Evolutionary conservation across 495 filamentous ascomycete genomes (phyloP), one percentile per base, ranked within the genome.

Genomic region (Annulohypoxylon moriforme): DNA sequence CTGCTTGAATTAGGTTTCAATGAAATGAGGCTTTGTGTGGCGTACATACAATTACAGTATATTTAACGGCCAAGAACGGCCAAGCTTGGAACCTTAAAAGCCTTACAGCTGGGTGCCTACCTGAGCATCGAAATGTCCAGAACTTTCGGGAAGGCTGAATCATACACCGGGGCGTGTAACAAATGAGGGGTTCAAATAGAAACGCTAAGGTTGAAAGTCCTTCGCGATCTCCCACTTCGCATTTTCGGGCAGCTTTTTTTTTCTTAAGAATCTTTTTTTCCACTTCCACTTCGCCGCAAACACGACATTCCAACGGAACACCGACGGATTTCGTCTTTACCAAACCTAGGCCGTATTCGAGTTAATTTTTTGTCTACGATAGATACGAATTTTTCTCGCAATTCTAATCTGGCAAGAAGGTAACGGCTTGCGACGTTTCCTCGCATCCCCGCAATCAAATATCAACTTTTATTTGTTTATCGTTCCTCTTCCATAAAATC

Each of bases 211-310:
- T 74, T 58, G 33, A 70, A 69, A 74, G 67, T 76, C 60, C 18
- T 60, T 59, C 55, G 67, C 63, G 62, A 69, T 40, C 62, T 73
- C 71, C 66, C 71, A 65, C 67, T 72, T 74, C 64, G 63, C 67
- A 74, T 73, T 72, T 76, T 69, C 69, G 75, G 75, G 75, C 75
- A 77, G 70, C 72, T 69, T 73, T 76, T 77, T 72, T 68, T 29
- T 71, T 68, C 60, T 58, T 68, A 34, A 58, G 62, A 67, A 67
- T 52, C 29, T 47, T 65, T 69, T 68, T 58, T 56, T 67, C 18
- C 47, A 47, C 47, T 71, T 67, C 20, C 49, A 29, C 38, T 71
- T 65, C 59, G 40, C 61, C 18, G 62, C 66, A 68, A 69, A 69
- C 65, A 67, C 62, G 62, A 73, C 49, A 62, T 63, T 67, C 34